These are phyloP conservation scores for Colletotrichum chrysophilum DNA, from an alignment of 2,329 filamentous ascomycete genomes.

Conservation along the genomic window DNA sequence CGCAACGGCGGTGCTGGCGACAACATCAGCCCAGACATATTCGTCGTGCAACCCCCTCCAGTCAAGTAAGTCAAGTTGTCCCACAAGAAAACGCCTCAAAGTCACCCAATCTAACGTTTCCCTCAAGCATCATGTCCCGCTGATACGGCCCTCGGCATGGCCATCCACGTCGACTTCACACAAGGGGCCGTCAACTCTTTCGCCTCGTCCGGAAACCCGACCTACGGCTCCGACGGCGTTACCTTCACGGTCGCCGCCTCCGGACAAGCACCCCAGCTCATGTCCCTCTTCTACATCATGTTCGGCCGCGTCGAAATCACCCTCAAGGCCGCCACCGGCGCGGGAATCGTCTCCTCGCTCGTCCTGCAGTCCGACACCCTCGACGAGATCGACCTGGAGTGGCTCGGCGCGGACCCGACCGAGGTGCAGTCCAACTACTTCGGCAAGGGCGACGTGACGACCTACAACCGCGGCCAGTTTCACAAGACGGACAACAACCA, in stretches of 20 bases:
- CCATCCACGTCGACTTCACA: conserved; percentile 85
- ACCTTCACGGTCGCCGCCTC: conserved; percentile 79
- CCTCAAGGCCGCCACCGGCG: conserved; percentile 85
- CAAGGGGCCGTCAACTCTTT: conserved; percentile 81
- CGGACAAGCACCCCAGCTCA: conserved; percentile 85
- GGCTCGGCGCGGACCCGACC: conserved; percentile 78
- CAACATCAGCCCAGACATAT: conserved; percentile 42
- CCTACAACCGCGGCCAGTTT: conserved; percentile 88
- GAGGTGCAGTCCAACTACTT: conserved; percentile 98
- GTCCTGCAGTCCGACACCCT: conserved; percentile 90
- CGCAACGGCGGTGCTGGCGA: conserved; percentile 26
- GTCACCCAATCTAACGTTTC: neutral
- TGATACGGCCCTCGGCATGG: conserved; percentile 81
- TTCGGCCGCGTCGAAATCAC: conserved; percentile 89
- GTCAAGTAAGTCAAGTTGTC: conserved; percentile 29
- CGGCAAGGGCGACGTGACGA: conserved; percentile 83
- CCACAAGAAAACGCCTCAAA: neutral
- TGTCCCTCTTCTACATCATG: conserved; percentile 98
- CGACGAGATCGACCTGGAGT: conserved; percentile 98
- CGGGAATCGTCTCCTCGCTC: conserved; percentile 90
- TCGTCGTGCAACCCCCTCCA: conserved; percentile 44
- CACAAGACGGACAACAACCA: conserved; percentile 75
- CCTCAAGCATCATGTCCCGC: conserved; percentile 67
- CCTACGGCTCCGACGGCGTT: conserved; percentile 78
- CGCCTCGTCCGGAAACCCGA: conserved; percentile 69